A percentile compares a stretch with the other conserved stretches of the same genome.
Conservation (phyloP, 345 rosid species). For the Pugionium cornutum region DNA sequence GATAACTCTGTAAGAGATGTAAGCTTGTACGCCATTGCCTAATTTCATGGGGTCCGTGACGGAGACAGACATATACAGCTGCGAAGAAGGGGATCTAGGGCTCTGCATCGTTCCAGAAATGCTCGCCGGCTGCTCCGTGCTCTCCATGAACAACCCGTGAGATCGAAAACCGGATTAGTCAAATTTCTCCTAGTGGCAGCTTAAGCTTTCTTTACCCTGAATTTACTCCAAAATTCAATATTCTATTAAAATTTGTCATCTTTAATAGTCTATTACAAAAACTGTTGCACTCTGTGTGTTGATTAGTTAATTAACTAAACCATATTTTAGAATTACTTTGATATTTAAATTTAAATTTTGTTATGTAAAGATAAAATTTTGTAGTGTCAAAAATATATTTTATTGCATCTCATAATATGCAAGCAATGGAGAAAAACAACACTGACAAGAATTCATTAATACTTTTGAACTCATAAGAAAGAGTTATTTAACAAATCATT, state of each 20-base stretch:
- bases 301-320: too few species aligned
- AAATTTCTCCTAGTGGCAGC: constrained; percentile 15
- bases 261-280: too few species aligned
- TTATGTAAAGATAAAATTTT: too few species aligned
- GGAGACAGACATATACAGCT: constrained; percentile 65
- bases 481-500: background rate
- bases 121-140: constrained; percentile 68
- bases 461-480: constrained; percentile 18
- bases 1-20: constrained; percentile 89
- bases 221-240: too few species aligned
- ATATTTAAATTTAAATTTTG: too few species aligned
- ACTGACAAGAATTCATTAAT: constrained; percentile 17
- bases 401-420: too few species aligned
- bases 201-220: background rate
- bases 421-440: background rate
- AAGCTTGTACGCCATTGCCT: constrained; percentile 95
- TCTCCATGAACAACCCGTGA: constrained; percentile 31
- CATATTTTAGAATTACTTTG: too few species aligned
- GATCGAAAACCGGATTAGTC: constrained; percentile 23
- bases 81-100: constrained; percentile 87
- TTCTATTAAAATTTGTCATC: too few species aligned
- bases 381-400: background rate
- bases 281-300: too few species aligned
- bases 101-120: constrained; percentile 65
- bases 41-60: constrained; percentile 96